Conservation (phyloP, 352 stramenopile genomes). For the Globisporangium alternatum region DNA sequence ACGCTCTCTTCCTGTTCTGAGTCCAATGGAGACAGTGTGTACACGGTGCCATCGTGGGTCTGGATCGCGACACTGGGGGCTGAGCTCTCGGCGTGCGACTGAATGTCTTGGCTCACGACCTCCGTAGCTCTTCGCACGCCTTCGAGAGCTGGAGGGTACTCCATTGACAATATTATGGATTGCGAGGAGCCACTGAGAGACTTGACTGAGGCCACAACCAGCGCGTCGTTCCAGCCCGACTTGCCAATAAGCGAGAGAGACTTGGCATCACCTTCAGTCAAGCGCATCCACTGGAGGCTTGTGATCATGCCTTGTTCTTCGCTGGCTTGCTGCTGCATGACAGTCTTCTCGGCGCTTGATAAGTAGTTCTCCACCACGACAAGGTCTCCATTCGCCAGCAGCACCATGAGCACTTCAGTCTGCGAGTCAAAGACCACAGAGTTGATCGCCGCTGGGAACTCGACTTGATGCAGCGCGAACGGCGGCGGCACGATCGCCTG, state of each 20-base stretch:
- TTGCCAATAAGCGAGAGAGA: conserved; percentile 32
- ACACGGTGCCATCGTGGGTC: conserved; percentile 36
- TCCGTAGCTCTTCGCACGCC: conserved; percentile 12
- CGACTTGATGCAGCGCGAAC: conserved; percentile 42
- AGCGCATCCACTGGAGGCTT: conserved; percentile 36
- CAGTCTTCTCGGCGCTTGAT: neutral
- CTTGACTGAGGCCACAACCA: conserved; percentile 15
- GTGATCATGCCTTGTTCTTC: conserved; percentile 10
- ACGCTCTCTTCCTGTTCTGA: neutral
- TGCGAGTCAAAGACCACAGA: conserved; percentile 53
- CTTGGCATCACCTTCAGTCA: conserved; percentile 6
- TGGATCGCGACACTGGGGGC: conserved; percentile 29
- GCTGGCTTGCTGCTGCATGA: neutral
- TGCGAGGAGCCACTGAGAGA: neutral
- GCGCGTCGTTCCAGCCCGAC: conserved; percentile 24
- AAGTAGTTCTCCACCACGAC: conserved; percentile 51
- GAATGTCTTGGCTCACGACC: conserved; percentile 1
- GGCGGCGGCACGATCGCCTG: conserved; percentile 65
- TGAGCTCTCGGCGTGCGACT: neutral
- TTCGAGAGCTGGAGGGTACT: conserved; percentile 17
- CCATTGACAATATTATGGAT: neutral
- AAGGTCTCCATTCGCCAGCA: conserved; percentile 41
- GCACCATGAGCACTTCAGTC: conserved; percentile 31
- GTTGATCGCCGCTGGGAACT: conserved; percentile 45
- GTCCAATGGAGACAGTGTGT: conserved; percentile 17